Base-by-base conservation (phyloP, 2,329 filamentous ascomycete species). In the Colletotrichum sp. region DNA sequence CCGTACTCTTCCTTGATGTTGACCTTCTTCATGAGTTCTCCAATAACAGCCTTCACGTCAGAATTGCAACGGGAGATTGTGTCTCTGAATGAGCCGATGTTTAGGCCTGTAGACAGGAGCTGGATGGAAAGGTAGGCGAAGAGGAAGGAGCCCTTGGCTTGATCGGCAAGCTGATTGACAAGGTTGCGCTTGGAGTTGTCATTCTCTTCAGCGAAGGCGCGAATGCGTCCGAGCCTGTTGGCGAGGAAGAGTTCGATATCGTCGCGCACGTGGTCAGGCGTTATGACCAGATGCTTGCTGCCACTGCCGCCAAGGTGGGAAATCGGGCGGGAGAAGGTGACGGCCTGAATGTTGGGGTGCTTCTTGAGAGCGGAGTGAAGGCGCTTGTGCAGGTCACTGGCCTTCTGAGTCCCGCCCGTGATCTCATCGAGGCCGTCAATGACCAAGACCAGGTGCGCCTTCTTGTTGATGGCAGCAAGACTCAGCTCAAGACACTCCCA, bases 361-460 rank as follows among this genome's bases (percentile, higher is more conserved):
- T 81, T 80, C 13, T 78, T 77, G 12, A 84, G 77, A 67, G 79
- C 79, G 6, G 80, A 75, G 28, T 82, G 80, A 9, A 86, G 81
- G 2, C 78, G 70, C 60, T 81, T 81, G 77, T 85, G 81, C 36
- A 86, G 80, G 5, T 75, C 68, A 18, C 52, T 34, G 2, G 80
- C 82, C 13, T 74, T 79, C 16, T 77, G 79, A 7, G 77, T 67
- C 4, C 78, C 79, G 5, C 81, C 82, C 0, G 74, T 74, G 15
- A 84, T 80, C 71, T 85, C 82, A 26, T 86, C 84, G 8, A 85
- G 82, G 5, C 84, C 84, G 66, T 87, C 85, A 5, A 84, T 79
- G 69, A 86, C 78, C 59, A 87, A 79, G 4, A 83, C 79, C 3
- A 86, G 77, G 4, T 82, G 77, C 9, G 79, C 71, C 24, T 81